These are phyloP conservation scores for Vaccinium macrocarpon DNA, from an alignment of 148 eudicot species.

Conservation along the genomic window DNA sequence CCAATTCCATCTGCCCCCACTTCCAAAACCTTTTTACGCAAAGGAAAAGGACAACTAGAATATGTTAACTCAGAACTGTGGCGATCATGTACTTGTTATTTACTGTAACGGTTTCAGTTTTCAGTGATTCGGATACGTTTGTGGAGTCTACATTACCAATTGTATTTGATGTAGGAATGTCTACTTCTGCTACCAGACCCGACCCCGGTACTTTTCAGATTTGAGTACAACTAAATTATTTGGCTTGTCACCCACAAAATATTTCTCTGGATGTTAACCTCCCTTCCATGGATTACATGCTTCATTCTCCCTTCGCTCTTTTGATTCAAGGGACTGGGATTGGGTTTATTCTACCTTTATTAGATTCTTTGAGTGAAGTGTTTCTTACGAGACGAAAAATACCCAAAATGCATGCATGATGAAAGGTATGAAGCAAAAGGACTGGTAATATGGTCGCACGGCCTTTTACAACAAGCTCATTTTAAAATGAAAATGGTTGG, in stretches of 20 bases:
- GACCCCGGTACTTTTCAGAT: not conserved
- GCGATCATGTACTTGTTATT: not conserved
- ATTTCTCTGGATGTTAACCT: not conserved
- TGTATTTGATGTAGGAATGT: not conserved
- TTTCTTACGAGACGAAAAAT: not conserved
- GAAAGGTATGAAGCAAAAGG: not conserved
- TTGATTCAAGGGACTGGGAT: not conserved
- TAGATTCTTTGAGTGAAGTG: not conserved
- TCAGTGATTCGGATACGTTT: not conserved
- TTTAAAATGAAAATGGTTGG: not conserved
- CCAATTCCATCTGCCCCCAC: constrained; percentile 8
- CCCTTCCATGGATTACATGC: not conserved
- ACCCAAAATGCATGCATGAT: not conserved
- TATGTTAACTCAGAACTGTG: not conserved
- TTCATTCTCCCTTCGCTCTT: not conserved
- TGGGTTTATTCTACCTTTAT: not conserved
- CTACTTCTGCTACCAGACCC: constrained; percentile 3
- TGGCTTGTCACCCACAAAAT: not conserved
- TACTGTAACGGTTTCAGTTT: not conserved
- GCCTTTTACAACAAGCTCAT: not conserved
- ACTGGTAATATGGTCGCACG: not conserved
- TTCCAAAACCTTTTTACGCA: not conserved
- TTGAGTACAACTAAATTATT: not conserved
- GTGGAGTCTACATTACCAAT: not conserved
- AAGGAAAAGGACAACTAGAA: not conserved